These are phyloP conservation scores for Pseudisothecium myosuroides DNA, from an alignment of 225 moss, liverwort and hornwort species.

Conservation along the genomic window DNA sequence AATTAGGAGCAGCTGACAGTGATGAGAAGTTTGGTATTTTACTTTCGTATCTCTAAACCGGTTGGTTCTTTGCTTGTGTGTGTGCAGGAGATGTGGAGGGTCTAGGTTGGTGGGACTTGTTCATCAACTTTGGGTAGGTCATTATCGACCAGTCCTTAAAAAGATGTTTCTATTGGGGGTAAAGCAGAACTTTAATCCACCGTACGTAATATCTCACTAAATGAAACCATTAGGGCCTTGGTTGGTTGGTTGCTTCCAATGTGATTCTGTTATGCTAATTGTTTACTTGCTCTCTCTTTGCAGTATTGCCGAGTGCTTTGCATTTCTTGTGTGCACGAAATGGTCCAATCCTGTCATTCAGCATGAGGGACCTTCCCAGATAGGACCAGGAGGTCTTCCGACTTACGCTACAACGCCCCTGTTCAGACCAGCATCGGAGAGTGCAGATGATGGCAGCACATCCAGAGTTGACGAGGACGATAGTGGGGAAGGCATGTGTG, in stretches of 20 bases:
- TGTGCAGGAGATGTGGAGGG: conserved; percentile 91
- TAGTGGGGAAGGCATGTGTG: conserved; percentile 74
- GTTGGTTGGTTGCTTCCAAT: background rate
- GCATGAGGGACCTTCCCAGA: conserved; percentile 46
- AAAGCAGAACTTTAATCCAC: background rate
- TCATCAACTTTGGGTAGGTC: conserved; percentile 97
- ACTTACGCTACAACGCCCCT: conserved; percentile 46
- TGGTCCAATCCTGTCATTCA: conserved; percentile 96
- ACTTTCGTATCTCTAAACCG: background rate
- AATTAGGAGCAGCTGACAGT: background rate
- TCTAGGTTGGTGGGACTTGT: conserved; percentile 99
- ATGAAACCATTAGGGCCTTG: background rate
- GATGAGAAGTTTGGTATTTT: background rate
- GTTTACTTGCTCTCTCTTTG: background rate
- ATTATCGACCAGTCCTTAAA: background rate
- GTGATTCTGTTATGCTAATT: background rate
- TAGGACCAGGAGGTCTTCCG: conserved; percentile 56
- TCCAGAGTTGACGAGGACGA: conserved; percentile 71
- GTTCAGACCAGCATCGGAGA: conserved; percentile 63
- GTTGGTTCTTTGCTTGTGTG: background rate
- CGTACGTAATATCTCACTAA: background rate
- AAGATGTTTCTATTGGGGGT: background rate
- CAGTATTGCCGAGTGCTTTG: conserved; percentile 98
- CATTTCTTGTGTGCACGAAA: conserved; percentile 95
- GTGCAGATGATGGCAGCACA: conserved; percentile 60